Evolutionary conservation across 1,139 yeast genomes (phyloP), one percentile per base, ranked within the genome.

Genomic region (Yamadazyma kanchanaburiensis): DNA sequence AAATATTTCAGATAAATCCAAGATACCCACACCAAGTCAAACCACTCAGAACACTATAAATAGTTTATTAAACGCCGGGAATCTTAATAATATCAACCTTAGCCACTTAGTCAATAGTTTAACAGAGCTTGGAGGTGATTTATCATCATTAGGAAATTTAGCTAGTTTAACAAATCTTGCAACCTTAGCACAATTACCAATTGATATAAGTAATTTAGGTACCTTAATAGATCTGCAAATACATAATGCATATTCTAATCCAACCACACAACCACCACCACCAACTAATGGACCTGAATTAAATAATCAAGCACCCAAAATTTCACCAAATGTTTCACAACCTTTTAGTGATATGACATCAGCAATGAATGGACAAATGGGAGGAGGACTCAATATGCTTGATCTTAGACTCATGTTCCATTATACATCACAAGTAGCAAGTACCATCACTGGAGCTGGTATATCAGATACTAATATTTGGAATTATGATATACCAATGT

Each of bases 391-490:
- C 28, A 87, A 88, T 51, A 70, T 87, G 73, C 61, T 80, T 22
- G 96, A 89, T 52, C 63, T 89, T 37, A 70, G 83, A 43, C 62
- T 89, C 27, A 84, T 89, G 77, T 84, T 86, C 53, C 95, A 89
- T 55, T 89, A 88, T 54, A 82, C 91, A 3, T 77, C 87, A 0
- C 79, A 75, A 24, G 96, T 88, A 2, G 83, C 95, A 56, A 78
- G 79, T 27, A 85, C 96, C 1, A 86, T 89, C 28, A 84, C 95
- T 0, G 86, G 83, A 1, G 94, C 96, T 1, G 96, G 96, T 2
- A 86, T 88, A 21, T 81, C 94, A 12, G 94, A 84, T 43, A 79
- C 85, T 20, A 76, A 81, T 42, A 83, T 89, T 21, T 89, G 97
- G 97, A 77, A 80, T 33, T 76, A 74, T 30, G 94, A 86, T 45